Conservation (phyloP, 306 rosid species). For the Cicer arietinum region DNA sequence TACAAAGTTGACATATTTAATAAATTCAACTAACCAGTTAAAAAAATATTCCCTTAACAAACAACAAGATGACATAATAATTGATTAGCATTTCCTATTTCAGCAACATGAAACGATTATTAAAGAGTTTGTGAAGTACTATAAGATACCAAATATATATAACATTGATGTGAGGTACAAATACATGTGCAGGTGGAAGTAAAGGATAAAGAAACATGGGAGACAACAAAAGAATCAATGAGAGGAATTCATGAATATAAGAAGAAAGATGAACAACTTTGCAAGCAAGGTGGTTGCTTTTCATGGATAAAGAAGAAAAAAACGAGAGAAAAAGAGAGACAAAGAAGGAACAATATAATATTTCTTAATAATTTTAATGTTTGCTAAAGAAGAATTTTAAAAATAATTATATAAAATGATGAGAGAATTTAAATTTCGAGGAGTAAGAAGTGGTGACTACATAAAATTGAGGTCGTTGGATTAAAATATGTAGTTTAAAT, state of each 20-base stretch:
- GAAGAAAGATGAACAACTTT: slow-evolving; percentile 42
- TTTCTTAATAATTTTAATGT: slow-evolving; percentile 52
- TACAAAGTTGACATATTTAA: too few species aligned
- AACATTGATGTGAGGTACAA: slow-evolving; percentile 44
- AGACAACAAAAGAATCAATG: slow-evolving; percentile 45
- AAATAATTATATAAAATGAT: too few species aligned
- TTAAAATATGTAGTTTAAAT: too few species aligned
- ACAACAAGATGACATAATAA: background rate
- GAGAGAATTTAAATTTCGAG: too few species aligned
- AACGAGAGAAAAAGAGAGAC: slow-evolving; percentile 61
- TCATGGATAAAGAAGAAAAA: slow-evolving; percentile 80
- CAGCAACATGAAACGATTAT: background rate
- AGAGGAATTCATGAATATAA: slow-evolving; percentile 41
- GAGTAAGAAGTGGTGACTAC: too few species aligned
- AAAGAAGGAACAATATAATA: slow-evolving; percentile 51
- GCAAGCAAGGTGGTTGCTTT: slow-evolving; percentile 67
- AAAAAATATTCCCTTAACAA: background rate
- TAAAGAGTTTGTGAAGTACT: background rate
- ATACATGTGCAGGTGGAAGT: slow-evolving; percentile 62
- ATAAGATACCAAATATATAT: slow-evolving; percentile 23
- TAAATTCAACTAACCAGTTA: background rate
- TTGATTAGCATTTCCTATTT: slow-evolving; percentile 3
- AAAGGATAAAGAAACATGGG: slow-evolving; percentile 64
- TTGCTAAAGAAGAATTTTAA: slow-evolving; percentile 41
- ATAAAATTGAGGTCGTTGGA: too few species aligned